These are phyloP conservation scores for Carex arenaria DNA, from an alignment of 202 grass and related monocot genomes.

Conservation along the genomic window DNA sequence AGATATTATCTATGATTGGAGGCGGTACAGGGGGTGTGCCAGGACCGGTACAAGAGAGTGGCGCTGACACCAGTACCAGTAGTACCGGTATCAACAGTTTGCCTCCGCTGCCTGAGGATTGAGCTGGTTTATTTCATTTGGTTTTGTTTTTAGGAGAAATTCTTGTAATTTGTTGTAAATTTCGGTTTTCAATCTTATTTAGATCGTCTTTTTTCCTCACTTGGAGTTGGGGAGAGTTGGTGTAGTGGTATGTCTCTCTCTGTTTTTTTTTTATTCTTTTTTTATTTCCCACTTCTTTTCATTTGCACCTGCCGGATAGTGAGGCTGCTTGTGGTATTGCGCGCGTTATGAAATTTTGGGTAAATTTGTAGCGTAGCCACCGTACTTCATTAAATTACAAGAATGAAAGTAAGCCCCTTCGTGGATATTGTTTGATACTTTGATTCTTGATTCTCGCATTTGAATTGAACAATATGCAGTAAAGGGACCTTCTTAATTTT, in stretches of 20 bases:
- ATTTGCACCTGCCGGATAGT: not conserved
- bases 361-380: not conserved
- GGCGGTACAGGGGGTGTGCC: slow-evolving; percentile 3
- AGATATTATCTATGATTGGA: slow-evolving; percentile 55
- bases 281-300: slow-evolving; percentile 2
- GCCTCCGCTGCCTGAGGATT: slow-evolving; percentile 8
- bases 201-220: slow-evolving; percentile 9
- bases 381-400: slow-evolving; percentile 1
- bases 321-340: not conserved
- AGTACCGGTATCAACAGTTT: not conserved
- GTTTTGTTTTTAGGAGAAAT: slow-evolving; percentile 23
- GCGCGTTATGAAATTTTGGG: slow-evolving; percentile 8
- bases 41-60: not conserved
- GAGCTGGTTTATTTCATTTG: slow-evolving; percentile 17
- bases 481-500: not conserved
- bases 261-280: slow-evolving; percentile 9
- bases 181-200: slow-evolving; percentile 22
- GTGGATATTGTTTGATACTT: not conserved
- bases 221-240: slow-evolving; percentile 11
- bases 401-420: not conserved
- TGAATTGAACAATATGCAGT: not conserved
- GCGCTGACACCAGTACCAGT: not conserved
- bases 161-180: slow-evolving; percentile 46
- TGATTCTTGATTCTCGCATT: not conserved
- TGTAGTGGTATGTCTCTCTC: not conserved